These are phyloP conservation scores for Musa acuminata DNA, from an alignment of 176 grass and related monocot genomes.

Conservation along the genomic window DNA sequence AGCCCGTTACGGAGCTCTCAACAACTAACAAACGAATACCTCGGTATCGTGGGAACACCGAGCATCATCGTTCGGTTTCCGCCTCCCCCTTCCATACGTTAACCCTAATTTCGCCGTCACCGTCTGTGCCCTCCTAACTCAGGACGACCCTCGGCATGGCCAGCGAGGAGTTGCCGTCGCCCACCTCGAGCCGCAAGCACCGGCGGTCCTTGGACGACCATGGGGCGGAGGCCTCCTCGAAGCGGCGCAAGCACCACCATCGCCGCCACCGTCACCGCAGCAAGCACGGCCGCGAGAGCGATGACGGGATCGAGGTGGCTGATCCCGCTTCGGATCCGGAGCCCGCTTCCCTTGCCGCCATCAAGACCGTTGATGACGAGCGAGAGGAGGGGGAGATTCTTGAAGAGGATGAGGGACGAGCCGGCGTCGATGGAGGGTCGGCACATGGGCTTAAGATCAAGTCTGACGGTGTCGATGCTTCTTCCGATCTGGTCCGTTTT, in stretches of 20 bases:
- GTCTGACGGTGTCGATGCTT: slow-evolving; percentile 8
- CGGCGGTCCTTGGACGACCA: slow-evolving; percentile 30
- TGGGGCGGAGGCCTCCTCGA: slow-evolving; percentile 33
- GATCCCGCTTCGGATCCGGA: background rate
- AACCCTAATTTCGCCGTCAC: background rate
- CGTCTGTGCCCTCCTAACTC: background rate
- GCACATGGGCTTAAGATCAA: slow-evolving; percentile 25
- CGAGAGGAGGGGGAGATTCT: slow-evolving; percentile 93
- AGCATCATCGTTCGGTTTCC: background rate
- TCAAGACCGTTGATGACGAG: slow-evolving; percentile 31
- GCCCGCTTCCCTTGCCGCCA: slow-evolving; percentile 3
- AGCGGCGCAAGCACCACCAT: slow-evolving; percentile 58
- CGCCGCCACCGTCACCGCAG: slow-evolving; percentile 11
- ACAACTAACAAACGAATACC: background rate
- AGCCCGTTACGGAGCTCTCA: background rate
- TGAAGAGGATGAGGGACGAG: slow-evolving; percentile 30
- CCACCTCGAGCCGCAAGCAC: slow-evolving; percentile 40
- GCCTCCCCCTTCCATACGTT: no score
- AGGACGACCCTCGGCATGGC: slow-evolving; percentile 19
- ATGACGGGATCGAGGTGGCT: slow-evolving; percentile 6
- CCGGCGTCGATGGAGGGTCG: background rate
- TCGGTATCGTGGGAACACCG: background rate
- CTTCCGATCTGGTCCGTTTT: slow-evolving; percentile 45
- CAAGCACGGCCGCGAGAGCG: slow-evolving; percentile 25
- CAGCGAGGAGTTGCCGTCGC: slow-evolving; percentile 33